These are phyloP conservation scores for Trichosporon sp. DNA, from an alignment of 1,284 basidiomycete species.

Conservation along the genomic window DNA sequence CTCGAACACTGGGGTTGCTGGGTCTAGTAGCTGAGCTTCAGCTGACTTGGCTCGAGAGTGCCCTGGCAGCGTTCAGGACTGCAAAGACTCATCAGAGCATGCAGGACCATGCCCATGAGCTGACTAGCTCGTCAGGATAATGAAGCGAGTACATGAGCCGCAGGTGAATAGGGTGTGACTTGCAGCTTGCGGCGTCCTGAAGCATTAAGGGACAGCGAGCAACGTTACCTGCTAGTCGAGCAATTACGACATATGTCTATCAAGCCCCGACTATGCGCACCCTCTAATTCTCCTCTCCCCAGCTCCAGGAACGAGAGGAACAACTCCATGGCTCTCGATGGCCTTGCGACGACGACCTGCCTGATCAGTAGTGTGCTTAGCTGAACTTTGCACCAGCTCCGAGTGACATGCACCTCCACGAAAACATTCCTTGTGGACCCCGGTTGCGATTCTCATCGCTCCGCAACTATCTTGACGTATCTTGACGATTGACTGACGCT, in stretches of 20 bases:
- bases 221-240: background rate
- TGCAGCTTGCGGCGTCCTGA: background rate
- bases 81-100: too few species aligned
- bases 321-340: background rate
- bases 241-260: background rate
- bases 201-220: background rate
- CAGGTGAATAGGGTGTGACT: background rate
- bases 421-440: background rate
- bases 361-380: background rate
- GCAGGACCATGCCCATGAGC: background rate
- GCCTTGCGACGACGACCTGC: background rate
- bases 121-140: background rate
- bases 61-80: background rate
- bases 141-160: background rate
- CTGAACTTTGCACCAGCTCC: background rate
- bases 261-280: background rate
- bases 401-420: background rate
- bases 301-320: constrained; percentile 1
- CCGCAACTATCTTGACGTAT: too few species aligned
- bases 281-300: background rate
- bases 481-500: background rate
- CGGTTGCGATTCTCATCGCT: background rate
- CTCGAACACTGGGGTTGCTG: background rate
- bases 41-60: background rate
- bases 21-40: background rate